Conservation (phyloP, 495 filamentous ascomycete genomes). For the Neurospora sublineolata region DNA sequence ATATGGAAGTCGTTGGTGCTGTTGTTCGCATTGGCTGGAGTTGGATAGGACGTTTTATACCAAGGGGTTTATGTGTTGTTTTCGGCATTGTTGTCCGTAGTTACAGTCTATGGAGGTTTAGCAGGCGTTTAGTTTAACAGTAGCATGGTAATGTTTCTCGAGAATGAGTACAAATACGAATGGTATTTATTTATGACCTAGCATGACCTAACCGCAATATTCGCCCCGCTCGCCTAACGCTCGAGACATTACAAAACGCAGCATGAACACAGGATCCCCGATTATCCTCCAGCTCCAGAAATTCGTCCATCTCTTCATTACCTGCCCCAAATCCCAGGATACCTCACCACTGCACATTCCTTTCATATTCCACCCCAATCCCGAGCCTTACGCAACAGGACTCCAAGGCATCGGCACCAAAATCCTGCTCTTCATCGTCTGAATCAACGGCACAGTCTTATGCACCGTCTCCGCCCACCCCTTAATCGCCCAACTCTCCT, state of each 20-base stretch:
- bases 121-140: slow-evolving; percentile 7
- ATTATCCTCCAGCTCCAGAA: neutral
- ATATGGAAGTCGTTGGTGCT: neutral
- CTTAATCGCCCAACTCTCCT: slow-evolving; percentile 90
- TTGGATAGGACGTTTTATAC: slow-evolving; percentile 16
- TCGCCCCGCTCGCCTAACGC: neutral
- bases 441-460: slow-evolving; percentile 94
- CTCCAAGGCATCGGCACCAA: slow-evolving; percentile 94
- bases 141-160: neutral
- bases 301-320: neutral
- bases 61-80: slow-evolving; percentile 17
- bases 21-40: slow-evolving; percentile 14
- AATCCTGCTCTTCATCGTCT: slow-evolving; percentile 89
- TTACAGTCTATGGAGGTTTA: slow-evolving; percentile 2
- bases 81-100: slow-evolving; percentile 7
- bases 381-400: slow-evolving; percentile 55
- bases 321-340: neutral
- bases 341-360: no score
- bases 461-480: slow-evolving; percentile 98
- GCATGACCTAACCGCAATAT: neutral
- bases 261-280: neutral
- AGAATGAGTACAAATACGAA: neutral
- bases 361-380: no score
- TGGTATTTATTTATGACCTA: neutral
- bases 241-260: neutral